Evolutionary conservation across 306 rosid species (phyloP), one percentile per base, ranked within the genome.

Genomic region (Prunus dulcis): DNA sequence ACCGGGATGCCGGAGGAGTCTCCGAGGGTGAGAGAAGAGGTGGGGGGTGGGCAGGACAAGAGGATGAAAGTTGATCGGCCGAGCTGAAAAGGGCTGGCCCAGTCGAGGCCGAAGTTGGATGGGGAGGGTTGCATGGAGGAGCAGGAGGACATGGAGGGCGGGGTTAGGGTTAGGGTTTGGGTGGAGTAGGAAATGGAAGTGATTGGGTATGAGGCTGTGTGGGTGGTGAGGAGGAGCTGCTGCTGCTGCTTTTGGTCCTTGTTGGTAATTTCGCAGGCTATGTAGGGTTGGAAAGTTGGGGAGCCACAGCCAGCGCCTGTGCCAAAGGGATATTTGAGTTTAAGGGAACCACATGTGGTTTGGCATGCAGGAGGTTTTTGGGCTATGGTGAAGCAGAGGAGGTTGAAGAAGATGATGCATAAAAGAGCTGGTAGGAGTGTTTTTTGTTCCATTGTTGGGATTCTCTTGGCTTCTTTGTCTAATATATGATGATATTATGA

Each of bases 281-380:
- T 80, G 82, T 87, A 86, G 4, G 86, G 86, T 51, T 81, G 85
- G 77, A 91, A 89, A 9, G 81, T 78, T 3, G 91, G 91, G 27
- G 93, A 87, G 49, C 93, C 93, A 62, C 91, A 91, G 32, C 91
- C 93, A 1, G 53, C 60, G 71, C 89, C 90, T 2, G 93, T 85
- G 66, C 96, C 96, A 5, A 91, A 84, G 0, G 91, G 96, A 73
- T 81, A 87, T 80, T 84, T 87, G 28, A 91, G 57, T 8, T 66
- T 63, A 5, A 84, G 19, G 20, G 91, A 76, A 2, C 91, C 93
- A 22, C 96, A 91, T 3, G 83, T 84, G 87, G 77, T 41, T 0
- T 47, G 76, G 78, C 96, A 91, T 6, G 85, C 30, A 45, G 81
- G 45, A 28, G 85, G 50, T 68, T 49, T 9, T 14, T 34, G 27